Percentiles rank a stretch among this genome's conserved stretches.
Evolutionary conservation across 1,139 yeast species (phyloP).

Genomic region (Scheffersomyces titani): DNA sequence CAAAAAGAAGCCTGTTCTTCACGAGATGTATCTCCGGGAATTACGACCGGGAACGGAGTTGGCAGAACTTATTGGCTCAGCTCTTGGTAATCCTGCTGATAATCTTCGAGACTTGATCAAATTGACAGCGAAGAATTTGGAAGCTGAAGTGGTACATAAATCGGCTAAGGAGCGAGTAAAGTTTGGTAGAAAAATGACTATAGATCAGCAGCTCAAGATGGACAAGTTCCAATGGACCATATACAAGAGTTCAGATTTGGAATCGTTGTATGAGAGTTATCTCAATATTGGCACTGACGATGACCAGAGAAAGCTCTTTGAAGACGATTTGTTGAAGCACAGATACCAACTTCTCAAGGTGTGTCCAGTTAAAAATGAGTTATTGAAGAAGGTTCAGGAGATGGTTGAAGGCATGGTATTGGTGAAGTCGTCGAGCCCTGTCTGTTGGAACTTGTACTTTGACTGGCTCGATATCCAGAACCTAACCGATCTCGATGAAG

Average conservation of each 20-base stretch:
- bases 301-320: conserved; percentile 54
- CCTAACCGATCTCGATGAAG: conserved; percentile 51
- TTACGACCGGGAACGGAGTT: conserved; percentile 66
- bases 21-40: conserved; percentile 50
- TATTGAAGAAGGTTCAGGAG: conserved; percentile 48
- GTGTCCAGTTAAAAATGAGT: conserved; percentile 36
- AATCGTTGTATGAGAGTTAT: conserved; percentile 53
- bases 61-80: conserved; percentile 55
- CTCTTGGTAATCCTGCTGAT: conserved; percentile 50
- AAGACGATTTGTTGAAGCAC: conserved; percentile 60
- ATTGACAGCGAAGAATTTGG: conserved; percentile 38
- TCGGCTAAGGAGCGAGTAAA: conserved; percentile 40
- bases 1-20: conserved; percentile 29
- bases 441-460: conserved; percentile 75
- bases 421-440: conserved; percentile 54
- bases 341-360: conserved; percentile 53
- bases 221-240: conserved; percentile 52
- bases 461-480: conserved; percentile 70
- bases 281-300: conserved; percentile 69
- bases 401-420: conserved; percentile 75
- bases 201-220: conserved; percentile 32
- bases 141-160: conserved; percentile 34
- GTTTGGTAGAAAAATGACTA: conserved; percentile 34
- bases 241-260: conserved; percentile 52
- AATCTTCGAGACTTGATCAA: conserved; percentile 54